Evolutionary conservation across 331 rosid species (phyloP), one percentile per base, ranked within the genome.

Genomic region (Malus hybrid): DNA sequence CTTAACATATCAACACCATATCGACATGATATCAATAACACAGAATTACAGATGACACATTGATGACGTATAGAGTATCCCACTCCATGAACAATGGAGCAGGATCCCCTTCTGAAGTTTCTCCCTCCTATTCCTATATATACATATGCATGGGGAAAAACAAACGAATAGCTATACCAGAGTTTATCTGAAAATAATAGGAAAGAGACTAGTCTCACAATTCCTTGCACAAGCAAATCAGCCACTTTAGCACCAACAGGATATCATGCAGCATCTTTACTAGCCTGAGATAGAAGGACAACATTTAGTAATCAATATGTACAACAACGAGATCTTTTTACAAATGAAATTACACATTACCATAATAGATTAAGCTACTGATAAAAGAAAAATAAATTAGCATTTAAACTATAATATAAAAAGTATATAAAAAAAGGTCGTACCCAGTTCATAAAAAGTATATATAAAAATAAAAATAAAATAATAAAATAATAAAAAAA

Each of bases 161-260:
- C 16, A 75, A 29, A 65, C n/a, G 42, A 78, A 16, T 26, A 34
- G 72, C 24, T 7, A 57, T 29, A 18, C 3, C 19, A 50, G 44
- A 74, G 61, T 61, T 7, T 28, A 70, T 32, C 70, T 19, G 71
- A 33, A 72, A 13, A 52, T 10, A 22, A 69, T 68, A 26, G 52
- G 79, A 50, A 79, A 82, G 53, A 62, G 77, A 78, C 65, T 78
- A 79, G 61, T 79, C 98, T 82, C 80, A 93, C 98, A 84, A 75
- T 82, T 67, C 86, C 97, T 75, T 75, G 85, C 48, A 81, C 78
- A 79, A 93, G 94, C 85, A 93, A 82, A 76, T 93, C 97, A 7
- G 98, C 98, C 78, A 93, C 94, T 87, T 93, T 93, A 34, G 98
- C 96, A 74, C 96, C 94, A 82, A 93, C 98, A 66, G 97, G 98